Percentiles rank a stretch among this genome's conserved stretches.
Conservation (phyloP, 345 rosid genomes). For the Hibiscus mutabilis region DNA sequence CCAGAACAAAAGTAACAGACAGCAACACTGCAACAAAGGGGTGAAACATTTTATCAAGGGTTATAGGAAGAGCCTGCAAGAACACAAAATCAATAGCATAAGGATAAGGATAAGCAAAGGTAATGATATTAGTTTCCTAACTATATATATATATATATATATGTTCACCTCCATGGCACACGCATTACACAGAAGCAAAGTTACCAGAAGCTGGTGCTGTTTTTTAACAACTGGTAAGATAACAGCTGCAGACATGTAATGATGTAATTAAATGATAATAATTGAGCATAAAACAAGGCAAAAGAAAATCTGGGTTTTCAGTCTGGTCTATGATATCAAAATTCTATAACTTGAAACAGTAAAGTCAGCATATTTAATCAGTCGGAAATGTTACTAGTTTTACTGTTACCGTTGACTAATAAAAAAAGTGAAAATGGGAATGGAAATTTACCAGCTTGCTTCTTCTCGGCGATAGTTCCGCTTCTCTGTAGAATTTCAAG, state of each 20-base stretch:
- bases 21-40: conserved; percentile 77
- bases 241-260: conserved; percentile 34
- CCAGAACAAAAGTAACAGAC: conserved; percentile 75
- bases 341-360: not conserved
- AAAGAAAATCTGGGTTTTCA: not conserved
- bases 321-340: not conserved
- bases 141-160: too few relatives aligned
- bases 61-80: conserved; percentile 73
- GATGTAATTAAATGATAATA: not conserved
- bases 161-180: conserved; percentile 68
- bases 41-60: conserved; percentile 68
- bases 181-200: conserved; percentile 75
- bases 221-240: conserved; percentile 74
- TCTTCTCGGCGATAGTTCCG: conserved; percentile 52
- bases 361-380: not conserved
- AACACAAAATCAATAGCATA: conserved; percentile 4
- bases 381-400: not conserved
- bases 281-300: not conserved
- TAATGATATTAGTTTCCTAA: not conserved
- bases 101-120: not conserved
- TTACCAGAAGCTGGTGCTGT: conserved; percentile 80
- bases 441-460: conserved; percentile 40
- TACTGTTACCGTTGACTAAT: not conserved
- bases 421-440: not conserved
- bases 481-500: conserved; percentile 62